A percentile compares a stretch with the other conserved stretches of the same genome.
Conservation (phyloP, 1,139 yeast genomes). For the Zhuliangozyma blackwelliae region DNA sequence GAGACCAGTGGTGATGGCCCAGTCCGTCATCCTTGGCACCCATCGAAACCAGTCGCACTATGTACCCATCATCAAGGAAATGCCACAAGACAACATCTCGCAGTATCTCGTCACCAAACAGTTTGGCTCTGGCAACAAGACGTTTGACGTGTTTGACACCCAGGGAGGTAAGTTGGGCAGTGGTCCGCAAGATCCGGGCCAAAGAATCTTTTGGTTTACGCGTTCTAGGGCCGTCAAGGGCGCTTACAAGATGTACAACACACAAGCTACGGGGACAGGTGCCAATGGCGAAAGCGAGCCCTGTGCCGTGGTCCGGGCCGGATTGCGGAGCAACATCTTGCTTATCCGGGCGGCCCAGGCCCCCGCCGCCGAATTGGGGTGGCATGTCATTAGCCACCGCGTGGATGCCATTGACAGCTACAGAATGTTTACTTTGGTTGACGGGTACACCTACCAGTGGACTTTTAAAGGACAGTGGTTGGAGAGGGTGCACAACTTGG, state of each 20-base stretch:
- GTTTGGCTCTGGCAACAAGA: constrained; percentile 56
- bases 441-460: constrained; percentile 63
- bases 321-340: constrained; percentile 53
- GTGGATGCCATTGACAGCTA: constrained; percentile 62
- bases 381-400: constrained; percentile 56
- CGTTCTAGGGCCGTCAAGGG: constrained; percentile 64
- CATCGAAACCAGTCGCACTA: constrained; percentile 56
- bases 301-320: constrained; percentile 56
- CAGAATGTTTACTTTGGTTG: constrained; percentile 53
- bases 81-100: constrained; percentile 23
- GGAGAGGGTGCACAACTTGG: constrained; percentile 52
- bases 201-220: constrained; percentile 47
- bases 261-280: constrained; percentile 34
- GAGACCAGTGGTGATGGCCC: constrained; percentile 56
- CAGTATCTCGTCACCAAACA: constrained; percentile 47
- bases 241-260: constrained; percentile 53
- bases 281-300: constrained; percentile 48
- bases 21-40: constrained; percentile 51
- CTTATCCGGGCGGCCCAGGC: constrained; percentile 46
- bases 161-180: constrained; percentile 29
- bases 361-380: constrained; percentile 54
- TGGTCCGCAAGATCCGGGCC: constrained; percentile 35
- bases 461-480: constrained; percentile 54
- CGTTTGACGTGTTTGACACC: constrained; percentile 50
- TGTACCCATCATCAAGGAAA: constrained; percentile 49